Conservation (phyloP, 805 yeast genomes). For the Schwanniomyces vanrijiae region DNA sequence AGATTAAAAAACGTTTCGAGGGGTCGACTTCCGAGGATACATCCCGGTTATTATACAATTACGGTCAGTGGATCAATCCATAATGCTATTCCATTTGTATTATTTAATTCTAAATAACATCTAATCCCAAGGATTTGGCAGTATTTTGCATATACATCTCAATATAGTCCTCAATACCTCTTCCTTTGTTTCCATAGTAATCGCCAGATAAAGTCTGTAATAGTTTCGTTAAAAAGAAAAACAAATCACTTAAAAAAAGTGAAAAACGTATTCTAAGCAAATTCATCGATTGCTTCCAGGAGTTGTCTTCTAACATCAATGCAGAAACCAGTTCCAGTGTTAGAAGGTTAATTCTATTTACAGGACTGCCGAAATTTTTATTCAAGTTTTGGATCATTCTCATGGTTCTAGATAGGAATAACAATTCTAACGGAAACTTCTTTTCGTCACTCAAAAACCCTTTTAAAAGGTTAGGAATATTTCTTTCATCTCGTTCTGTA, state of each 20-base stretch:
- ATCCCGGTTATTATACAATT: background rate
- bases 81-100: background rate
- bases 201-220: conserved; percentile 35
- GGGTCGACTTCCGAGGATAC: background rate
- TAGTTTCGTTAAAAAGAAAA: conserved; percentile 31
- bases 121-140: conserved; percentile 45
- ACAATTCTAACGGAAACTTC: conserved; percentile 64
- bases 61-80: background rate
- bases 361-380: conserved; percentile 65
- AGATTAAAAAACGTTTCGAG: background rate
- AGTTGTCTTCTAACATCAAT: conserved; percentile 11
- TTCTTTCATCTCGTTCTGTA: conserved; percentile 32
- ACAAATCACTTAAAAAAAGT: conserved; percentile 27
- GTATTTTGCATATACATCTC: conserved; percentile 44
- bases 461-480: conserved; percentile 48
- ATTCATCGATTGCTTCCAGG: conserved; percentile 10
- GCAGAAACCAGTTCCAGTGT: conserved; percentile 53
- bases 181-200: conserved; percentile 27
- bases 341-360: conserved; percentile 66
- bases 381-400: conserved; percentile 73
- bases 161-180: conserved; percentile 46
- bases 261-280: conserved; percentile 20
- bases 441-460: conserved; percentile 60
- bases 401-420: conserved; percentile 70
- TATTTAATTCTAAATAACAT: conserved; percentile 12